Conservation (phyloP, 2,329 filamentous ascomycete species). For the Nothophoma quercina region DNA sequence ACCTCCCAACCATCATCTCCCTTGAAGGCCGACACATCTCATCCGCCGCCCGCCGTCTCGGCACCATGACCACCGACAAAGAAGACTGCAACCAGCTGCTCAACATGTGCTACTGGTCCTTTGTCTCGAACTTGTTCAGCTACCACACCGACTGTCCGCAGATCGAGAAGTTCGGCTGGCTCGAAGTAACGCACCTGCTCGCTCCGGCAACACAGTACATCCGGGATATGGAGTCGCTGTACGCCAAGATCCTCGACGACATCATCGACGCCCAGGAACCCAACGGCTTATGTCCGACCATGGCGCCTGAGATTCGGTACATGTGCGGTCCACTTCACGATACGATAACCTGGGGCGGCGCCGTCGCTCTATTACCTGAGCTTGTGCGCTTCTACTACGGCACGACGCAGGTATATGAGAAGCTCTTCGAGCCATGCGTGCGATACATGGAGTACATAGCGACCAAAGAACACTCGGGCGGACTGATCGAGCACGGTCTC, state of each 20-base stretch:
- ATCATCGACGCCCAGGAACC: slow-evolving; percentile 57
- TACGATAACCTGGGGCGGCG: slow-evolving; percentile 56
- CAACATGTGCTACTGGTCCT: slow-evolving; percentile 57
- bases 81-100: slow-evolving; percentile 53
- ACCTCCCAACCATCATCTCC: slow-evolving; percentile 47
- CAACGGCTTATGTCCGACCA: slow-evolving; percentile 56
- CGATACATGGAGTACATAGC: slow-evolving; percentile 55
- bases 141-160: slow-evolving; percentile 56
- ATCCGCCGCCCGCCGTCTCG: slow-evolving; percentile 49
- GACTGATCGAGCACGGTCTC: slow-evolving; percentile 54
- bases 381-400: slow-evolving; percentile 53
- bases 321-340: slow-evolving; percentile 60
- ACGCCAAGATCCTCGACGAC: slow-evolving; percentile 58
- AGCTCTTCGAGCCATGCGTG: slow-evolving; percentile 49
- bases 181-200: slow-evolving; percentile 57
- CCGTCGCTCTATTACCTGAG: slow-evolving; percentile 44
- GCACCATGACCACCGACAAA: slow-evolving; percentile 51
- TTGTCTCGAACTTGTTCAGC: slow-evolving; percentile 42
- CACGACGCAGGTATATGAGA: slow-evolving; percentile 48
- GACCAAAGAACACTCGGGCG: slow-evolving; percentile 51
- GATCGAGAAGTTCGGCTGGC: slow-evolving; percentile 57
- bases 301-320: slow-evolving; percentile 58
- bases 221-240: slow-evolving; percentile 56
- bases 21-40: slow-evolving; percentile 51
- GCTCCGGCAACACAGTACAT: slow-evolving; percentile 57